Conservation (phyloP, 2,329 filamentous ascomycete genomes). For the Fusarium nanum region DNA sequence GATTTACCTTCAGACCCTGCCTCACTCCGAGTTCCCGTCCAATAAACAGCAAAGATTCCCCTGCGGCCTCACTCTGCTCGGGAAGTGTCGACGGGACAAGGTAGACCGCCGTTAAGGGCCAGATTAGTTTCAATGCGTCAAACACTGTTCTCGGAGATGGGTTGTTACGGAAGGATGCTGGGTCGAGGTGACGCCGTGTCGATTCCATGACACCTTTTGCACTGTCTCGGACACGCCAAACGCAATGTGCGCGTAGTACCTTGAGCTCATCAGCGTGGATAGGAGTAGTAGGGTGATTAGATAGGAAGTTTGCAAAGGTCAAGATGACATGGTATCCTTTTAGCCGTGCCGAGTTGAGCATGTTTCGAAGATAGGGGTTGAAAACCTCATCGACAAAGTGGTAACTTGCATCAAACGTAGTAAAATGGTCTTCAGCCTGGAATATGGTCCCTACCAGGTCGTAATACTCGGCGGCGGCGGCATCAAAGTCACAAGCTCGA, state of each 20-base stretch:
- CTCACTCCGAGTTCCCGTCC: conserved; percentile 53
- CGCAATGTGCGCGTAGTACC: conserved; percentile 47
- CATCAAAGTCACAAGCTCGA: conserved; percentile 43
- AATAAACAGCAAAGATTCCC: conserved; percentile 48
- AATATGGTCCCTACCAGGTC: conserved; percentile 43
- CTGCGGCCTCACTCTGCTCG: conserved; percentile 47
- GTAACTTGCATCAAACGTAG: conserved; percentile 27
- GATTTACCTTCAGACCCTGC: conserved; percentile 49
- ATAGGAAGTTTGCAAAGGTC: conserved; percentile 52
- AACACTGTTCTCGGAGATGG: conserved; percentile 51
- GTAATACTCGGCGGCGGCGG: conserved; percentile 46
- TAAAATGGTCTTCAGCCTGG: conserved; percentile 43
- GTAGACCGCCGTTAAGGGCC: conserved; percentile 52
- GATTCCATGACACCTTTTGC: conserved; percentile 48
- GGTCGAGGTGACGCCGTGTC: conserved; percentile 44
- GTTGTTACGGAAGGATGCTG: conserved; percentile 40
- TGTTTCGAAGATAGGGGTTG: conserved; percentile 50
- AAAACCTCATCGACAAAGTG: conserved; percentile 16
- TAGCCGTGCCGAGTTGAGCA: conserved; percentile 50
- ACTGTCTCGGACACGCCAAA: conserved; percentile 43
- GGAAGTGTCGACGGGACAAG: conserved; percentile 45
- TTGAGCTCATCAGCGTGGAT: conserved; percentile 44
- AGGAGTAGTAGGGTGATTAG: conserved; percentile 46
- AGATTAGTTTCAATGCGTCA: conserved; percentile 54
- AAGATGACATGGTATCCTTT: conserved; percentile 52